phyloP scores from a whole-genome alignment of 1,139 yeast genomes.

The Suhomyces yuchorum region DNA sequence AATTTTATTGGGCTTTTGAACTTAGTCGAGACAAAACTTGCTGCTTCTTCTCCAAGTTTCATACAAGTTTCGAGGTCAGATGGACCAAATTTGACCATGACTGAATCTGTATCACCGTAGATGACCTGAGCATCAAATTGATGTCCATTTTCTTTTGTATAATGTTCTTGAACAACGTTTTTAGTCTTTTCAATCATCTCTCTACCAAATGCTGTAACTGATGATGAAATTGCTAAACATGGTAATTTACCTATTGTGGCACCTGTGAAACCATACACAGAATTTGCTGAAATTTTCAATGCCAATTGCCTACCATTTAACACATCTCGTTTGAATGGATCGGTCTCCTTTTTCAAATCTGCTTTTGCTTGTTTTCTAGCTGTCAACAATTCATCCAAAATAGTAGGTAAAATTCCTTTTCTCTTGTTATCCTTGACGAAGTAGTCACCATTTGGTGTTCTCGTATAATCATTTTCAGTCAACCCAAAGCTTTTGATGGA shows the following conservation, averaged over 20 bases:
- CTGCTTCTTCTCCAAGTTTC: constrained; percentile 94
- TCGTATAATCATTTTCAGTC: constrained; percentile 74
- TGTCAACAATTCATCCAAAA: constrained; percentile 79
- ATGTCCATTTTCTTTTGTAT: constrained; percentile 78
- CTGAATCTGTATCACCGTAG: constrained; percentile 99
- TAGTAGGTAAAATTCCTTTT: constrained; percentile 88
- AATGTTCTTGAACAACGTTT: constrained; percentile 77
- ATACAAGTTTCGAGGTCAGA: constrained; percentile 81
- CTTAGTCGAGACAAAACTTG: constrained; percentile 75
- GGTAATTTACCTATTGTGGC: constrained; percentile 98
- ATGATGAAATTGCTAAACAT: constrained; percentile 92
- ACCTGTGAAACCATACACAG: constrained; percentile 98
- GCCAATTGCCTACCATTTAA: constrained; percentile 97
- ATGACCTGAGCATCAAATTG: constrained; percentile 85
- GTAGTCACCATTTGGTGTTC: constrained; percentile 89
- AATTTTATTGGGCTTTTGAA: constrained; percentile 87
- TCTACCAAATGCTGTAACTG: constrained; percentile 95
- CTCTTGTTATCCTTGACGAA: constrained; percentile 75
- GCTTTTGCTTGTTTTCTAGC: constrained; percentile 94
- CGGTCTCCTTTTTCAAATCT: constrained; percentile 89
- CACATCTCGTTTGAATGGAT: constrained; percentile 91
- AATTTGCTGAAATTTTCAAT: constrained; percentile 92
- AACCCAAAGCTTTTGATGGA: constrained; percentile 68
- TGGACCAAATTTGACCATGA: constrained; percentile 96
- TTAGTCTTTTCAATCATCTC: constrained; percentile 95